phyloP scores from a whole-genome alignment of 2,329 filamentous ascomycete species.

The Penicillium sp. region DNA sequence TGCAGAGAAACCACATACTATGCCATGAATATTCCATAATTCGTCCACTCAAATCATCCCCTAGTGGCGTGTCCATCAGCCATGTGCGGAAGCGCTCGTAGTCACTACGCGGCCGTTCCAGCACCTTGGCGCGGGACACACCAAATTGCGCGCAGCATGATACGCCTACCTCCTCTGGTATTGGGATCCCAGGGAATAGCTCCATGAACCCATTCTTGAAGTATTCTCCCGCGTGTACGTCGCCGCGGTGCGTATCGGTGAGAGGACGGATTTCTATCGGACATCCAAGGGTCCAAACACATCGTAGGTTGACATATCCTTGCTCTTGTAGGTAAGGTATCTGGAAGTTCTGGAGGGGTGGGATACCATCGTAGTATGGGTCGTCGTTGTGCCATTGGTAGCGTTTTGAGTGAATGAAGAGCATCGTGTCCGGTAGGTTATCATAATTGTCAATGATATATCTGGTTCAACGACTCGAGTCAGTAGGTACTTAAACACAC shows the following conservation, averaged over 20 bases:
- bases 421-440: constrained; percentile 39
- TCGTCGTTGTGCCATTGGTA: constrained; percentile 53
- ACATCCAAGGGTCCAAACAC: constrained; percentile 53
- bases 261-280: constrained; percentile 51
- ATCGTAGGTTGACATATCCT: constrained; percentile 56
- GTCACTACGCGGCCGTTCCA: constrained; percentile 46
- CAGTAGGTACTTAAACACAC: background rate
- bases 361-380: constrained; percentile 51
- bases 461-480: constrained; percentile 21
- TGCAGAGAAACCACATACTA: constrained; percentile 41
- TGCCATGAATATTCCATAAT: constrained; percentile 62
- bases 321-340: constrained; percentile 48
- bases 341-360: constrained; percentile 50
- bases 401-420: constrained; percentile 42
- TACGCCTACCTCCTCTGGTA: constrained; percentile 49
- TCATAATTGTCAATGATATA: constrained; percentile 47
- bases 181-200: constrained; percentile 44
- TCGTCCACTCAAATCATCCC: constrained; percentile 51
- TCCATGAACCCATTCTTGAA: constrained; percentile 51
- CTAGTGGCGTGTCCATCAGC: constrained; percentile 48
- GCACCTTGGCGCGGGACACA: constrained; percentile 49
- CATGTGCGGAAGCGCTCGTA: constrained; percentile 51
- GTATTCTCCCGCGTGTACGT: constrained; percentile 50
- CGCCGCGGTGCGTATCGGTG: constrained; percentile 41
- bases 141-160: constrained; percentile 58